Conservation (phyloP, 2,329 filamentous ascomycete species). For the Fusarium sp. region DNA sequence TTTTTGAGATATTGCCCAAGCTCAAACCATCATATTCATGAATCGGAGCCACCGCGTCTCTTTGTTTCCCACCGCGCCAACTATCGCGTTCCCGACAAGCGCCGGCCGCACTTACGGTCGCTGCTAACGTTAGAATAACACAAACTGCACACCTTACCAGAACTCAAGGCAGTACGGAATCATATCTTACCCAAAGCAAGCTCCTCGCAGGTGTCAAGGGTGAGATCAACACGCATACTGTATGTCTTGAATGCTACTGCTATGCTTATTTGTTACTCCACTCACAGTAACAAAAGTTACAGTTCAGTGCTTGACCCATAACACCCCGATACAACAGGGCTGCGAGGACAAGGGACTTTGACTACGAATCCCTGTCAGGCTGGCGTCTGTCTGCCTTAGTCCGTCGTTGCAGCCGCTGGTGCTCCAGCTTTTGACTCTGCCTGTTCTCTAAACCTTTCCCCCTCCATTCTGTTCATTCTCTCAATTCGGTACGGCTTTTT, state of each 20-base stretch:
- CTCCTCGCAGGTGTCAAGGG: conserved; percentile 38
- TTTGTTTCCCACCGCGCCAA: conserved; percentile 42
- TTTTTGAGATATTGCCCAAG: background rate
- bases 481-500: conserved; percentile 31
- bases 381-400: conserved; percentile 45
- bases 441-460: conserved; percentile 51
- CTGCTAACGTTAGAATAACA: conserved; percentile 36
- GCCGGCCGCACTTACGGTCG: conserved; percentile 45
- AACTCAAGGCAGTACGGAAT: conserved; percentile 17
- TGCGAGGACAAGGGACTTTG: conserved; percentile 40
- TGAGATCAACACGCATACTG: conserved; percentile 16
- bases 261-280: conserved; percentile 26
- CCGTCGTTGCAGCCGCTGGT: conserved; percentile 46
- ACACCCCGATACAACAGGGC: conserved; percentile 41
- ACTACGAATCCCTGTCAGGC: conserved; percentile 43
- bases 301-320: conserved; percentile 28
- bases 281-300: conserved; percentile 36
- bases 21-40: background rate
- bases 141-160: conserved; percentile 8
- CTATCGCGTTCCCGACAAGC: conserved; percentile 46
- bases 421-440: conserved; percentile 42
- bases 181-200: conserved; percentile 27
- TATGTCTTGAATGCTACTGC: conserved; percentile 29
- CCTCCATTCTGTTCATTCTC: conserved; percentile 47
- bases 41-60: conserved; percentile 33